Evolutionary conservation across 306 rosid species (phyloP).

Genomic region (Fragaria iinumae): DNA sequence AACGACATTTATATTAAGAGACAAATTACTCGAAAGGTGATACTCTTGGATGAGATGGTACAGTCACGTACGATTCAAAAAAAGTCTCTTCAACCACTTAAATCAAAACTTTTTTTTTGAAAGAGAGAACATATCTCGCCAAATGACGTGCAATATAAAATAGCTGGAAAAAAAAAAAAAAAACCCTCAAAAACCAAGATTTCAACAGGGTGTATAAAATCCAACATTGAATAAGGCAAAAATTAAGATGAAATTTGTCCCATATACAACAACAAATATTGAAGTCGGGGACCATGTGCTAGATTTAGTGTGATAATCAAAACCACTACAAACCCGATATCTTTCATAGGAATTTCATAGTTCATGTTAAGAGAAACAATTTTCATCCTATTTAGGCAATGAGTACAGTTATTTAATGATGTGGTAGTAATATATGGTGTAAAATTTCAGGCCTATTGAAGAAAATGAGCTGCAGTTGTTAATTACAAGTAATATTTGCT

Average conservation of each 20-base stretch:
- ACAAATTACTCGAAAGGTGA: not conserved
- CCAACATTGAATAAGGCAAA: not conserved
- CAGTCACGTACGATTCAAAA: not conserved
- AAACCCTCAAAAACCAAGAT: too few relatives aligned
- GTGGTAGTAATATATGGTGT: not conserved
- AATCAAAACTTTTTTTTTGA: not conserved
- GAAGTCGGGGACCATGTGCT: not conserved
- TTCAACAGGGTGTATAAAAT: too few relatives aligned
- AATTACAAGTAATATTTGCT: not conserved
- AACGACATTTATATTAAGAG: not conserved
- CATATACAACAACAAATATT: not conserved
- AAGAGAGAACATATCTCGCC: not conserved
- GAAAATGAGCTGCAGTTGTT: not conserved
- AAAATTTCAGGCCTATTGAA: conserved; percentile 1
- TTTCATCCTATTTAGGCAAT: not conserved
- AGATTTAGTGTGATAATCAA: not conserved
- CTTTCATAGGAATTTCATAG: not conserved
- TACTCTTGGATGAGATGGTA: not conserved
- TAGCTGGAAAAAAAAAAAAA: too few relatives aligned
- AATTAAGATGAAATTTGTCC: not conserved
- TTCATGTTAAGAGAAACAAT: not conserved
- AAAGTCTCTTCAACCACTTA: not conserved
- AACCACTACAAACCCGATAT: not conserved
- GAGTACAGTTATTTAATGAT: not conserved
- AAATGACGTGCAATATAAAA: not conserved